Evolutionary conservation across 1,284 basidiomycete species (phyloP).

Genomic region (Mycena sp.): DNA sequence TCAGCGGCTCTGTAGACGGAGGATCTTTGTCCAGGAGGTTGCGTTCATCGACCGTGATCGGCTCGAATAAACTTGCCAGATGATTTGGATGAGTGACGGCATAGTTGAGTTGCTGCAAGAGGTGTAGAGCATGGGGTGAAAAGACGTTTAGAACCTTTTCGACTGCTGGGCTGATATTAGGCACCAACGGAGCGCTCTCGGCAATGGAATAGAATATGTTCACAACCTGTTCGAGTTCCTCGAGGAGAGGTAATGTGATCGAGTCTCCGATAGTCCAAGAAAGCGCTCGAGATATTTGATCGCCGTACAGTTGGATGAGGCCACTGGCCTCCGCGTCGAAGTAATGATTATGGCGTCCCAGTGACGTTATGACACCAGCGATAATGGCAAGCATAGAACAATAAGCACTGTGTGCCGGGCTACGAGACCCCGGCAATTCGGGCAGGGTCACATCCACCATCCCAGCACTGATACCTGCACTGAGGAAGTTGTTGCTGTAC

Average conservation of each 20-base stretch:
- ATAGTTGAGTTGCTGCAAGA: constrained; percentile 91
- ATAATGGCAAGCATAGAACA: constrained; percentile 88
- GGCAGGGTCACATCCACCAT: constrained; percentile 74
- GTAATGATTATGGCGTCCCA: constrained; percentile 81
- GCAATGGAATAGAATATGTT: constrained; percentile 81
- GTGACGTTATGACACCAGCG: constrained; percentile 74
- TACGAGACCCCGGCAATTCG: constrained; percentile 77
- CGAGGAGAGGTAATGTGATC: constrained; percentile 75
- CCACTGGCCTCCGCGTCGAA: constrained; percentile 88
- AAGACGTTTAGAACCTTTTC: constrained; percentile 75
- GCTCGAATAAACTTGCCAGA: constrained; percentile 82
- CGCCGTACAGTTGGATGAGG: constrained; percentile 85
- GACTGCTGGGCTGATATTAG: constrained; percentile 57
- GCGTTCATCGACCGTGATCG: constrained; percentile 82
- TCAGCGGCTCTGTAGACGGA: constrained; percentile 62
- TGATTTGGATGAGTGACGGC: constrained; percentile 92
- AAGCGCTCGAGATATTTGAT: constrained; percentile 70
- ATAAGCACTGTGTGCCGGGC: constrained; percentile 83
- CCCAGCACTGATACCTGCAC: constrained; percentile 78
- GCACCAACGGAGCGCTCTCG: constrained; percentile 54
- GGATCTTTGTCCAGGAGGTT: constrained; percentile 70
- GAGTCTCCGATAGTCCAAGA: constrained; percentile 84
- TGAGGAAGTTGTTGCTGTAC: constrained; percentile 87
- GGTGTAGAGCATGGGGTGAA: constrained; percentile 68
- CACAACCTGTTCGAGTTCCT: constrained; percentile 84